Evolutionary conservation across 306 rosid species (phyloP), one percentile per base, ranked within the genome.

Genomic region (Prunus mume): DNA sequence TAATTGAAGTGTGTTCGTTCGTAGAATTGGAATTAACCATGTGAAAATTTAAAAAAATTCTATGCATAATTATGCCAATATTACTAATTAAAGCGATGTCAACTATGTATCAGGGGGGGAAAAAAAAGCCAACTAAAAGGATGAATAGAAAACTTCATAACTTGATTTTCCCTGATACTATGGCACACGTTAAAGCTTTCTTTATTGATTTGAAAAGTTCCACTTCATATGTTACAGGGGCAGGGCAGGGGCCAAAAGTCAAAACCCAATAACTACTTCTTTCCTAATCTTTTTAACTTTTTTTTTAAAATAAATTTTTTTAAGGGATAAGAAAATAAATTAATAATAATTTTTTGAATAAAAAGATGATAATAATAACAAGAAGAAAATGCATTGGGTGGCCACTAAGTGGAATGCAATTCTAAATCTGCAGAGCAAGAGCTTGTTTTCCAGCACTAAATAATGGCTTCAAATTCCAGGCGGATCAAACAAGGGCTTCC

Each of bases 381-480:
- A 52, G 2, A 52, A 52, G 20, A 52, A 52, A 52, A 55, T 19
- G 27, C 61, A 55, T 19, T 20, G 25, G 25, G 12, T 55, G 27
- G 61, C 30, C 73, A 68, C 34, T 68, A 19, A 51, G 75, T 52
- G 63, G 64, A 52, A 27, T 19, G 13, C 51, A 68, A 19, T 51
- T 72, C 34, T 17, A 49, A 32, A 65, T 17, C 27, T 41, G 52
- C 67, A 17, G 55, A 41, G 15, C 54, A 41, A 22, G 54, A 6
- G 67, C 25, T 43, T 45, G 12, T 72, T 58, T 62, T 58, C 76
- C 76, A 20, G 24, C 57, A 58, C 76, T 73, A 34, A 52, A 67
- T 56, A 32, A 50, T 28, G 71, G 62, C 41, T 72, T 77, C 62
- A 32, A 75, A 67, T 79, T 90, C 79, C 86, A 90, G 91, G 73